These are phyloP conservation scores for Spergularia marina DNA, from an alignment of 148 eudicot genomes.

Conservation along the genomic window DNA sequence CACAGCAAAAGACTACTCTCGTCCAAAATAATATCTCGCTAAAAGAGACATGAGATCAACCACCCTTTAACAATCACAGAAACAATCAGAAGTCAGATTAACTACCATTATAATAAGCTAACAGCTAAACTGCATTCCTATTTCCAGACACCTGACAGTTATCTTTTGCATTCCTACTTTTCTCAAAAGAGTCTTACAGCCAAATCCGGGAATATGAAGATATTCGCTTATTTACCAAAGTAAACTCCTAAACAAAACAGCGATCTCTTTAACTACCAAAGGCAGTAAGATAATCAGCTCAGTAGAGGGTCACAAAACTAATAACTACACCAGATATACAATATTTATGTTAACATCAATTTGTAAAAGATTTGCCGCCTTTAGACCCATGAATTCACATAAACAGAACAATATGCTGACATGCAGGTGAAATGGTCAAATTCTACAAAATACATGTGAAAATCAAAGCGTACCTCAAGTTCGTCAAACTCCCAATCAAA, in stretches of 20 bases:
- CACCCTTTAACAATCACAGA: background rate
- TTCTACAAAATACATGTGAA: background rate
- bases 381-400: background rate
- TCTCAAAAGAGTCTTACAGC: background rate
- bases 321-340: background rate
- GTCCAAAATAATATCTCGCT: background rate
- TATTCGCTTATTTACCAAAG: no score
- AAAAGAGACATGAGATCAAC: no score
- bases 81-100: background rate
- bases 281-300: background rate
- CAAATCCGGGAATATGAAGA: background rate
- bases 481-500: constrained; percentile 99
- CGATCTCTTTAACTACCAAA: background rate
- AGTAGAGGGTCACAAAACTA: background rate
- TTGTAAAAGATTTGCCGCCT: background rate
- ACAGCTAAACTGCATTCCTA: background rate
- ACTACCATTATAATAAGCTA: background rate
- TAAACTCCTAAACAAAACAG: background rate
- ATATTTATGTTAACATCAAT: background rate
- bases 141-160: background rate
- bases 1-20: no score
- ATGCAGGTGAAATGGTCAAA: background rate
- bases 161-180: background rate
- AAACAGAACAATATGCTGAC: background rate
- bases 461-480: constrained; percentile 53